phyloP scores from a whole-genome alignment of 2,329 filamentous ascomycete genomes.

The Aspergillus persii region DNA sequence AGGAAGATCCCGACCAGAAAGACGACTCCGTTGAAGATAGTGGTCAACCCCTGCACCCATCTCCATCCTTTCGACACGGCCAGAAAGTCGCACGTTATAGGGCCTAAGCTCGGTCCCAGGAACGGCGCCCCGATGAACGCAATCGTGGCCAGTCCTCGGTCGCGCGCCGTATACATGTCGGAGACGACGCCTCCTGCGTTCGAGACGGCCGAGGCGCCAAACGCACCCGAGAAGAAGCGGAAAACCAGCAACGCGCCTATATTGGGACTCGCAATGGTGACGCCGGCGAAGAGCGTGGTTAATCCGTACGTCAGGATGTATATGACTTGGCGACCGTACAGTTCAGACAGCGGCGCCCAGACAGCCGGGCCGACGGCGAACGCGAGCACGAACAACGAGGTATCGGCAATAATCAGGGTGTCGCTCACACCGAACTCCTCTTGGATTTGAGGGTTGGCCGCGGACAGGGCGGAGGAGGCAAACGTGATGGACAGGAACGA shows the following conservation, averaged over 20 bases:
- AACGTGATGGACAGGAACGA: background rate
- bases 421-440: background rate
- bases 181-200: constrained; percentile 59
- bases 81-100: constrained; percentile 53
- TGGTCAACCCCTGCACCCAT: background rate
- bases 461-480: background rate
- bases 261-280: background rate
- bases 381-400: background rate
- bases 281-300: background rate
- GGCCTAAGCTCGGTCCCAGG: constrained; percentile 61
- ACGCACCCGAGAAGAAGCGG: constrained; percentile 61
- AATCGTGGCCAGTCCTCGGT: constrained; percentile 40
- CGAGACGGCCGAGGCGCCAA: constrained; percentile 57
- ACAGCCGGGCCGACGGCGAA: background rate
- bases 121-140: constrained; percentile 21
- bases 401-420: background rate
- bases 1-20: background rate
- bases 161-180: constrained; percentile 41
- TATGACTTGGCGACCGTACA: background rate
- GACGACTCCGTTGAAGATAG: background rate
- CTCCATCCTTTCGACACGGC: background rate
- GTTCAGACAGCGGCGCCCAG: background rate
- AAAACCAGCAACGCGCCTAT: constrained; percentile 54
- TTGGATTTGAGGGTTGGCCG: background rate
- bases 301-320: background rate